phyloP scores from a whole-genome alignment of 306 rosid species.

The Rosa lucieae region DNA sequence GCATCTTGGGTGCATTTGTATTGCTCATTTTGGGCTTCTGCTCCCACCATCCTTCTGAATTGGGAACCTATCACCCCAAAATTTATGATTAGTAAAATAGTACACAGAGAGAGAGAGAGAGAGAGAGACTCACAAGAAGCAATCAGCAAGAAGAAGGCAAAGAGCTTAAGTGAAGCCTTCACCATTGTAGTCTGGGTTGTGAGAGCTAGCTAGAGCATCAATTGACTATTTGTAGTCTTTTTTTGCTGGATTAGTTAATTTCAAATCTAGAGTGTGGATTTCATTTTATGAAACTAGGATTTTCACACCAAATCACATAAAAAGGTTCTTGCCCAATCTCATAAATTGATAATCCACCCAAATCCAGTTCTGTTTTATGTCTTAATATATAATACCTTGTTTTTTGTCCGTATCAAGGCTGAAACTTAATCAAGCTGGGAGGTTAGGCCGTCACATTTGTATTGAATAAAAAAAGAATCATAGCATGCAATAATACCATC shows the following conservation, averaged over 20 bases:
- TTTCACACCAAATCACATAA: not conserved
- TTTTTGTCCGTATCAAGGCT: too few species aligned
- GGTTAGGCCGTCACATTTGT: too few species aligned
- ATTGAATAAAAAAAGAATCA: too few species aligned
- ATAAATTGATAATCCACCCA: constrained; percentile 1
- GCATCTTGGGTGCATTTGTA: constrained; percentile 1
- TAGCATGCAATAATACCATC: too few species aligned
- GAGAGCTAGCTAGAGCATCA: not conserved
- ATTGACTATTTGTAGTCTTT: not conserved
- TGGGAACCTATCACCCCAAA: not conserved
- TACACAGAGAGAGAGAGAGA: not conserved
- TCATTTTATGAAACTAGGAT: not conserved
- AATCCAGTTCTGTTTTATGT: too few species aligned
- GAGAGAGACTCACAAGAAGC: not conserved
- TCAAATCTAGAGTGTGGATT: not conserved
- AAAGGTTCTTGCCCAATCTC: not conserved
- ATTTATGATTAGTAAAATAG: not conserved
- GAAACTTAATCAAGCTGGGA: too few species aligned
- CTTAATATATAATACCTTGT: not conserved
- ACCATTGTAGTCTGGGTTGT: not conserved
- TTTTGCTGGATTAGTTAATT: not conserved
- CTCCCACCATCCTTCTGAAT: not conserved
- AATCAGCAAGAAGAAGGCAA: not conserved
- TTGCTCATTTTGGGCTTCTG: constrained; percentile 3
- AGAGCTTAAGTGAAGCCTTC: constrained; percentile 2